Evolutionary conservation across 371 early-diverging fungal species (phyloP).

Genomic region (Batkoa obscura): DNA sequence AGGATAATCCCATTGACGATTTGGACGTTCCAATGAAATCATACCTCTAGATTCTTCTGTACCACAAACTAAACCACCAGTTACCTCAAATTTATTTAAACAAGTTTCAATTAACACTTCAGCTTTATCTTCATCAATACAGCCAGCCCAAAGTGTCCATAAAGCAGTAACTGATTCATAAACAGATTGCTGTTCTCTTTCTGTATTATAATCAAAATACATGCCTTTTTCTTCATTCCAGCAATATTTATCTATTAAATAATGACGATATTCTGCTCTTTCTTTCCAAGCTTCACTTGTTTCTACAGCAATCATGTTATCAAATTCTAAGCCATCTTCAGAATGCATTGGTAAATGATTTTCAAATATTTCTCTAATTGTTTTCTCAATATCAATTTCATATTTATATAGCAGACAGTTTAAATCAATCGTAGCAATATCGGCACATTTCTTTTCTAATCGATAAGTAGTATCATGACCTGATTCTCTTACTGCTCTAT

Average conservation of each 20-base stretch:
- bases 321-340: slow-evolving; percentile 15
- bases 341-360: slow-evolving; percentile 17
- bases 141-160: slow-evolving; percentile 65
- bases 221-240: slow-evolving; percentile 56
- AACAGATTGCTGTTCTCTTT: slow-evolving; percentile 17
- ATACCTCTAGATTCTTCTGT: slow-evolving; percentile 69
- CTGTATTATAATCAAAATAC: slow-evolving; percentile 72
- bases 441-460: slow-evolving; percentile 76
- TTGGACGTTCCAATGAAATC: slow-evolving; percentile 61
- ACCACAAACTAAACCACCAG: slow-evolving; percentile 74
- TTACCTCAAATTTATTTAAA: slow-evolving; percentile 48
- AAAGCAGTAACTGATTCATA: slow-evolving; percentile 60
- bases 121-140: slow-evolving; percentile 41
- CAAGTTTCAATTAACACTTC: slow-evolving; percentile 18
- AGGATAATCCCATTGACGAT: slow-evolving; percentile 92
- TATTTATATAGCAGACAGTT: slow-evolving; percentile 86
- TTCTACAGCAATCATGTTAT: slow-evolving; percentile 11
- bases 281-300: slow-evolving; percentile 22
- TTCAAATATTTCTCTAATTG: slow-evolving; percentile 39
- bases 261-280: slow-evolving; percentile 21
- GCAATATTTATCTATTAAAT: slow-evolving; percentile 38
- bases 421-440: slow-evolving; percentile 80
- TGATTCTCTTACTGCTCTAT: slow-evolving; percentile 89
- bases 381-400: slow-evolving; percentile 69
- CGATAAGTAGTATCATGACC: slow-evolving; percentile 96